Percentiles rank a stretch among this genome's conserved stretches.
Conservation (phyloP, 1,139 yeast species). For the Schizosaccharomyces versatilis region DNA sequence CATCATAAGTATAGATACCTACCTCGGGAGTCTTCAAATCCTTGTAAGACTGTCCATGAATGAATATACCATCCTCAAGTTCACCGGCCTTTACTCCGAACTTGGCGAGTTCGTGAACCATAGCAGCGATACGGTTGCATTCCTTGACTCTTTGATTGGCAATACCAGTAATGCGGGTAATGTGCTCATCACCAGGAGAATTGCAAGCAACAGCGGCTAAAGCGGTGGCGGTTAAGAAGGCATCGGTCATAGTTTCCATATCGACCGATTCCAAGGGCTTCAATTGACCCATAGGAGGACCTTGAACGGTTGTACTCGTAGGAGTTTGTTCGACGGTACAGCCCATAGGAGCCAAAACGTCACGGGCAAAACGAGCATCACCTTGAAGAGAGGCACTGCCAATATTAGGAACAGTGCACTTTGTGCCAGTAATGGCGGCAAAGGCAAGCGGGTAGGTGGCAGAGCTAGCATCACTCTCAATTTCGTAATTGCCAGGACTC, state of each 20-base stretch:
- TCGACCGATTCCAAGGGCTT: slow-evolving; percentile 57
- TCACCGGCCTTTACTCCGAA: slow-evolving; percentile 75
- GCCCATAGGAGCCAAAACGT: slow-evolving; percentile 87
- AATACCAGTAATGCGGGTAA: slow-evolving; percentile 77
- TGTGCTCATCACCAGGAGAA: slow-evolving; percentile 19
- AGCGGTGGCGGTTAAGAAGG: slow-evolving; percentile 86
- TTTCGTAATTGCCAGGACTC: slow-evolving; percentile 65
- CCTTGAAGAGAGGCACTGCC: slow-evolving; percentile 88
- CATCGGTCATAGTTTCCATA: slow-evolving; percentile 99
- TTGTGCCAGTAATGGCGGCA: slow-evolving; percentile 92
- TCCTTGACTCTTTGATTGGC: slow-evolving; percentile 96
- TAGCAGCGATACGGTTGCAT: slow-evolving; percentile 87
- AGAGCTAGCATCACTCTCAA: slow-evolving; percentile 96
- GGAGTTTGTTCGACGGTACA: slow-evolving; percentile 66
- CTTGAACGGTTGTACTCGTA: slow-evolving; percentile 74
- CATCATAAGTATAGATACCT: slow-evolving; percentile 69
- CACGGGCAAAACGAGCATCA: slow-evolving; percentile 89
- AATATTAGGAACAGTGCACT: slow-evolving; percentile 81
- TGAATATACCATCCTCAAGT: slow-evolving; percentile 76
- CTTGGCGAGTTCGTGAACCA: slow-evolving; percentile 69
- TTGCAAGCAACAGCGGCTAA: slow-evolving; percentile 68
- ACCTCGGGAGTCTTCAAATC: slow-evolving; percentile 23
- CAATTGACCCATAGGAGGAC: slow-evolving; percentile 51
- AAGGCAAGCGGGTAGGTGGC: slow-evolving; percentile 94
- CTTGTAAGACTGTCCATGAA: slow-evolving; percentile 30